Base-by-base conservation (phyloP, 2,329 filamentous ascomycete species). In the Trichoderma atrobrunneum region DNA sequence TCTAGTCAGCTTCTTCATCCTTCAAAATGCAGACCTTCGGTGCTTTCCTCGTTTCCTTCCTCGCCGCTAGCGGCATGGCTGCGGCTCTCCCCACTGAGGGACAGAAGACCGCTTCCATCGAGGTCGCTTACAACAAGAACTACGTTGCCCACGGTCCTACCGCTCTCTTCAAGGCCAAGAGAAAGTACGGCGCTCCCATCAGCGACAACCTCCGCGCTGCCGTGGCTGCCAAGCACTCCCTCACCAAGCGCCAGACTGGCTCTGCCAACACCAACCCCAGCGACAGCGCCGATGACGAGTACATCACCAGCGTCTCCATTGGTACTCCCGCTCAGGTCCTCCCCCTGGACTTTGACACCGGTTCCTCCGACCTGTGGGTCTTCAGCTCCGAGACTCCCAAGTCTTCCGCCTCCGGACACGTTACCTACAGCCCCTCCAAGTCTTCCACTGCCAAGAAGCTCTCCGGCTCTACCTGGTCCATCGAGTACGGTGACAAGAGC, bases 401-500 rank as follows among this genome's bases (percentile, higher is more conserved):
- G 39, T 39, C 70, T 21, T 75, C 83, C 67, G 77, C 83, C 10
- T 76, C 78, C 5, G 84, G 83, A 1, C 84, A 86, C 73, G 77
- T 78, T 0, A 63, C 82, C n/a, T 86, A 83, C 76, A 76, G 82
- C 48, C 81, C 84, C 1, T 74, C 69, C 30, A 76, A 79, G 62
- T 84, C 82, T 72, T 80, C 79, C 14, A 82, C 82, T 2, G 78
- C 84, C 14, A 74, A 80, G 73, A 76, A 79, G 70, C 73, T 85
- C 32, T 70, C 74, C 1, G 83, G 83, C 3, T 76, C 77, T n/a
- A 76, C 78, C 3, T 86, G 85, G 85, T 74, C 76, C 48, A 85
- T 86, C 72, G 74, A 74, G 1, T 86, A 86, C 70, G 84, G 83
- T 21, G 84, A 86, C 69, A 78, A 80, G 5, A 84, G 82, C 76